Evolutionary conservation across 164 flowering plant genomes (phyloP).

Genomic region (Litsea cubeba): DNA sequence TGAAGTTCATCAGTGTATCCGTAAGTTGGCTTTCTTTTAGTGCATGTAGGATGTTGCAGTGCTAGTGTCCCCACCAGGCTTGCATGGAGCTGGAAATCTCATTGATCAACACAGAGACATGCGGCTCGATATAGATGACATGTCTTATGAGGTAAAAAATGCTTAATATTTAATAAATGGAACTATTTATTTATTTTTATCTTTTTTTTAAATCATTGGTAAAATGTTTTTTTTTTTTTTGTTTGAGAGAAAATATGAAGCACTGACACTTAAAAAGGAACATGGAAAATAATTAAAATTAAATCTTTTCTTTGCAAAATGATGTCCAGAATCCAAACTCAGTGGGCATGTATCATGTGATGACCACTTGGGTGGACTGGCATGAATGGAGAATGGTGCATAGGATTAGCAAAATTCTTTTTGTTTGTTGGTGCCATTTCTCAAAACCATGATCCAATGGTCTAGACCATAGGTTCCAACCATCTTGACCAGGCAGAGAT

Average conservation of each 20-base stretch:
- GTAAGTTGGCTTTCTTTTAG: not conserved
- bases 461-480: no score
- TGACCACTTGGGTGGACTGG: not conserved
- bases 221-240: not conserved
- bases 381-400: not conserved
- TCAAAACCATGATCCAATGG: no score
- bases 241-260: not conserved
- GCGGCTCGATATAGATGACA: conserved; percentile 91
- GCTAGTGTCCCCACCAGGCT: conserved; percentile 50
- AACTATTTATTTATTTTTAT: not conserved
- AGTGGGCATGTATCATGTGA: not conserved
- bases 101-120: conserved; percentile 73
- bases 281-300: not conserved
- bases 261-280: not conserved
- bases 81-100: conserved; percentile 36
- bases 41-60: conserved; percentile 59
- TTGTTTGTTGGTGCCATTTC: no score
- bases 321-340: not conserved
- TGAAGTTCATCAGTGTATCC: not conserved
- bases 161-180: not conserved
- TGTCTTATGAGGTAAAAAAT: conserved; percentile 82
- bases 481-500: no score
- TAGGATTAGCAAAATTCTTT: not conserved
- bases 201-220: not conserved
- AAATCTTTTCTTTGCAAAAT: not conserved